These are phyloP conservation scores for Penicillium frequentans DNA, from an alignment of 2,329 filamentous ascomycete species.

Conservation along the genomic window DNA sequence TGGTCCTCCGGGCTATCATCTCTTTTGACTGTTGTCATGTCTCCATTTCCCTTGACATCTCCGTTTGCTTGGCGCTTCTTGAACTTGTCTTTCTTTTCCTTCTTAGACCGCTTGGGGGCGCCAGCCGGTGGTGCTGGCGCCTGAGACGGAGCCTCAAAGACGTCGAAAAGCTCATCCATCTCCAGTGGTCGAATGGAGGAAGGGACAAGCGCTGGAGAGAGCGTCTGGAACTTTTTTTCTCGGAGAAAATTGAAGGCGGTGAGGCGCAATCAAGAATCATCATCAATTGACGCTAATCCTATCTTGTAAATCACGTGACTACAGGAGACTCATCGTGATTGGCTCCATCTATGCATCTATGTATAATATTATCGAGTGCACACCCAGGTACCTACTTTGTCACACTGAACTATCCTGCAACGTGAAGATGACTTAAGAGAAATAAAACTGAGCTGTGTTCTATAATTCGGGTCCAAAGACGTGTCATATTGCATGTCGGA, in stretches of 20 bases:
- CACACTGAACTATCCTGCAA: no score
- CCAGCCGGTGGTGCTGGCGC: slow-evolving; percentile 37
- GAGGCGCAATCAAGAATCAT: background rate
- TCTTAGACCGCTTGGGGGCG: slow-evolving; percentile 43
- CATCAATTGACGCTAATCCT: background rate
- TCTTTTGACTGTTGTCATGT: slow-evolving; percentile 31
- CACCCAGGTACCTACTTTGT: no score
- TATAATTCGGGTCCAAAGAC: no score
- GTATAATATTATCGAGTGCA: no score
- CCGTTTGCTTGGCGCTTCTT: slow-evolving; percentile 89
- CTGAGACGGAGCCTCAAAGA: slow-evolving; percentile 69
- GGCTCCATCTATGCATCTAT: no score
- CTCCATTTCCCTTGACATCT: slow-evolving; percentile 60
- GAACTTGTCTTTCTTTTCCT: slow-evolving; percentile 63
- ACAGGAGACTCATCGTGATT: no score
- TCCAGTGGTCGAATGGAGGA: slow-evolving; percentile 16
- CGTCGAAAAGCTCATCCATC: slow-evolving; percentile 81
- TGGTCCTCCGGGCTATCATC: slow-evolving; percentile 26
- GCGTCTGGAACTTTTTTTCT: slow-evolving; percentile 13
- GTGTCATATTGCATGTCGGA: no score
- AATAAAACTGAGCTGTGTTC: no score
- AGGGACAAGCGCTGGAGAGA: slow-evolving; percentile 5
- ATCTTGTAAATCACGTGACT: background rate
- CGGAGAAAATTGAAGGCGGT: slow-evolving; percentile 33
- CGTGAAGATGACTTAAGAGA: no score